These are phyloP conservation scores for Russula emetica DNA, from an alignment of 768 basidiomycete species.

Conservation along the genomic window DNA sequence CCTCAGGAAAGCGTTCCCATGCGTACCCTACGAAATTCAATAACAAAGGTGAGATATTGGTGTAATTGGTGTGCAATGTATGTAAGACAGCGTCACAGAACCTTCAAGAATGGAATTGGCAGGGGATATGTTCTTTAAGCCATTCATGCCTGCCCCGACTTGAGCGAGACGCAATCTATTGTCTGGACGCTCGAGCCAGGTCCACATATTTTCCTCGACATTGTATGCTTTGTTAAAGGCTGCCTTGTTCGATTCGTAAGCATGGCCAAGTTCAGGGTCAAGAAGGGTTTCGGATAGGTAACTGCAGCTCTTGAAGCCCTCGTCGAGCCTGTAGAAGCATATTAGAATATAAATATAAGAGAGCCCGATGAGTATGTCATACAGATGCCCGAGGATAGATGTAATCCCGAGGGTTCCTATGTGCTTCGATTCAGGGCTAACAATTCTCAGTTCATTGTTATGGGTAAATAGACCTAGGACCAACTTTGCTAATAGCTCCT, in stretches of 20 bases:
- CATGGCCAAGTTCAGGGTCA: slow-evolving; percentile 12
- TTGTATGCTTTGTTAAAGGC: slow-evolving; percentile 10
- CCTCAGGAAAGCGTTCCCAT: slow-evolving; percentile 10
- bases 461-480: background rate
- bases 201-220: background rate
- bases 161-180: slow-evolving; percentile 2
- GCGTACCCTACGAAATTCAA: background rate
- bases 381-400: slow-evolving; percentile 17
- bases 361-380: background rate
- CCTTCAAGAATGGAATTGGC: slow-evolving; percentile 1
- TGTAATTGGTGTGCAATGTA: background rate
- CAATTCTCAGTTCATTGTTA: background rate
- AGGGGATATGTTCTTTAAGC: background rate
- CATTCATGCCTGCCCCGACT: slow-evolving; percentile 9
- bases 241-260: background rate
- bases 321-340: slow-evolving; percentile 20
- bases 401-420: slow-evolving; percentile 19
- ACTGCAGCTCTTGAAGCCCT: slow-evolving; percentile 27
- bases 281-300: slow-evolving; percentile 30
- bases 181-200: slow-evolving; percentile 4
- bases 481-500: slow-evolving; percentile 26
- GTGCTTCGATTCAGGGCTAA: slow-evolving; percentile 14
- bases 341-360: background rate
- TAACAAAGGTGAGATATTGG: background rate
- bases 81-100: background rate